Evolutionary conservation across 306 rosid species (phyloP).

Genomic region (Cucumis hystrix): DNA sequence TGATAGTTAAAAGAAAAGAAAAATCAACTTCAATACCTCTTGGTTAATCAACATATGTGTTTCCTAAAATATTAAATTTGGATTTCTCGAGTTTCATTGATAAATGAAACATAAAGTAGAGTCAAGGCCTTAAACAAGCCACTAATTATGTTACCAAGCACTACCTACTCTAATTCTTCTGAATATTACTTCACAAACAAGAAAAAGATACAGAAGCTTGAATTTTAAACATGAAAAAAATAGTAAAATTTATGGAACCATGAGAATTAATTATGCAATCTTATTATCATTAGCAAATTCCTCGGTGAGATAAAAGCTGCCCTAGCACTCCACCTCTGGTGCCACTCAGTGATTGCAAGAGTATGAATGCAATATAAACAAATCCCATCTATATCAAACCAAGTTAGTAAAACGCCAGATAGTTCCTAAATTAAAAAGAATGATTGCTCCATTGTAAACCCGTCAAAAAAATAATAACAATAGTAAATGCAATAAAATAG

Average conservation of each 20-base stretch:
- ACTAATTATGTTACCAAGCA: not conserved
- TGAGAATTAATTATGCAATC: not conserved
- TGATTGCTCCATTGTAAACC: not conserved
- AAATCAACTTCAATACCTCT: not conserved
- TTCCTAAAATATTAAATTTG: not conserved
- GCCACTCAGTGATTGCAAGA: not conserved
- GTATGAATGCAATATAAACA: not conserved
- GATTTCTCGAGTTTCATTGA: not conserved
- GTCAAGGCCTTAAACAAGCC: not conserved
- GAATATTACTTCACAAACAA: not conserved
- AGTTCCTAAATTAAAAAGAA: not conserved
- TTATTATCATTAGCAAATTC: not conserved
- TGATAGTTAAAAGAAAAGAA: not conserved
- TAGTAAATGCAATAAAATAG: not conserved
- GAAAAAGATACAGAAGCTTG: not conserved
- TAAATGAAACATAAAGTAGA: not conserved
- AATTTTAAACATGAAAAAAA: not conserved
- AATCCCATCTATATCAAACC: not conserved
- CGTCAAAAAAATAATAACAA: not conserved
- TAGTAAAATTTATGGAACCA: not conserved
- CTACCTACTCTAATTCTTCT: not conserved
- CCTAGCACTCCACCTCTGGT: not conserved
- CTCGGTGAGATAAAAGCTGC: not conserved
- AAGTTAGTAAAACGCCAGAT: not conserved
- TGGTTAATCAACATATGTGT: not conserved